Percentiles rank a stretch among this genome's conserved stretches.
Evolutionary conservation across 2,329 filamentous ascomycete genomes (phyloP).

Genomic region (Fusarium burgessii): DNA sequence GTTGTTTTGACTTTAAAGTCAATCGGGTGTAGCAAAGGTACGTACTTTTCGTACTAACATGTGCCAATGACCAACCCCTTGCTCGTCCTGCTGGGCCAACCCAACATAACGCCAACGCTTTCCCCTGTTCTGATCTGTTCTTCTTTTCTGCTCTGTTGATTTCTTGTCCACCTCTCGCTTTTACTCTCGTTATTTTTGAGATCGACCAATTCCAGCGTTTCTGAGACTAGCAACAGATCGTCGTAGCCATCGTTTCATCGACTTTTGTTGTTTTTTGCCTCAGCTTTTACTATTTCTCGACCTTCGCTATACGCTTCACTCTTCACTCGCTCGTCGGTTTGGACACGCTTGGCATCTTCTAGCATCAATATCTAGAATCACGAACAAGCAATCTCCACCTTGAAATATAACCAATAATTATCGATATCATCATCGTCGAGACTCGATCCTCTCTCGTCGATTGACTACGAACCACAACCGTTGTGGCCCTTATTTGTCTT

Average conservation of each 20-base stretch:
- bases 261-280: conserved; percentile 25
- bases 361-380: conserved; percentile 1
- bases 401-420: conserved; percentile 1
- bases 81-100: conserved; percentile 37
- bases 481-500: not conserved
- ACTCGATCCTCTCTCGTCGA: not conserved
- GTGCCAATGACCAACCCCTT: conserved; percentile 25
- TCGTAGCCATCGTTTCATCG: conserved; percentile 16
- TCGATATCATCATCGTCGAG: conserved; percentile 5
- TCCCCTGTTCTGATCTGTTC: conserved; percentile 25
- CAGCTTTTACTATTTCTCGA: conserved; percentile 26
- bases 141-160: conserved; percentile 30
- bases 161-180: conserved; percentile 32
- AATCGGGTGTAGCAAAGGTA: conserved; percentile 15
- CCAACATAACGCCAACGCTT: conserved; percentile 38
- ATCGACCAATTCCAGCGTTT: conserved; percentile 22
- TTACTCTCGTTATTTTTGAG: conserved; percentile 17
- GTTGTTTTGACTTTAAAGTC: conserved; percentile 23
- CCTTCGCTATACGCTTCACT: conserved; percentile 30
- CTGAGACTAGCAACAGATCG: conserved; percentile 14
- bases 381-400: not conserved
- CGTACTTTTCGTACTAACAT: conserved; percentile 17
- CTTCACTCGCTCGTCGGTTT: conserved; percentile 21
- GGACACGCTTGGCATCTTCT: conserved; percentile 21
- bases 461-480: not conserved